These are phyloP conservation scores for Nissolia schottii DNA, from an alignment of 306 rosid species.

Conservation along the genomic window DNA sequence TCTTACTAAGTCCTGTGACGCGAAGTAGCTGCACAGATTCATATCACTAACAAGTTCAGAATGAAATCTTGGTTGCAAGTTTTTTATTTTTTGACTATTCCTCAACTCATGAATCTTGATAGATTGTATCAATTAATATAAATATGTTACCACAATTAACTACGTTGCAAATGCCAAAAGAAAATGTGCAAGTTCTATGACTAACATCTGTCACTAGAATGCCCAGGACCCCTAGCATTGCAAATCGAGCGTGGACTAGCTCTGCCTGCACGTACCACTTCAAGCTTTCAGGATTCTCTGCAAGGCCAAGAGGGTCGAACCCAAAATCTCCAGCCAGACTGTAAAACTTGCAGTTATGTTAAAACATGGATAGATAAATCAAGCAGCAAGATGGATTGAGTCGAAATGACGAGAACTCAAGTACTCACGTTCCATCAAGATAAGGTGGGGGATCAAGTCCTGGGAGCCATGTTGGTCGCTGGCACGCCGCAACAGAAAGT, in stretches of 20 bases:
- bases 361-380: neutral
- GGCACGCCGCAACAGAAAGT: constrained; percentile 41
- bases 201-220: constrained; percentile 89
- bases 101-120: neutral
- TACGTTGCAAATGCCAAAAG: neutral
- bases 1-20: constrained; percentile 50
- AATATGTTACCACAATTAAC: neutral
- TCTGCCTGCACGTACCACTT: constrained; percentile 98
- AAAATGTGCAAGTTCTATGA: neutral
- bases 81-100: neutral
- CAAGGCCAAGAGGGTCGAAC: constrained; percentile 96
- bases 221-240: constrained; percentile 89
- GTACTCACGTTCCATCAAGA: constrained; percentile 80
- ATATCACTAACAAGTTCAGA: constrained; percentile 6
- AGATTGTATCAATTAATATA: neutral
- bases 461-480: constrained; percentile 90
- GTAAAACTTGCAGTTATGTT: constrained; percentile 6
- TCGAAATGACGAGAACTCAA: neutral
- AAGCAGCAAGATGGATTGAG: neutral
- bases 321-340: constrained; percentile 90
- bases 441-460: constrained; percentile 89
- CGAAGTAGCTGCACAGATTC: constrained; percentile 66
- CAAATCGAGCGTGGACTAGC: constrained; percentile 83
- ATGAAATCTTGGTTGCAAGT: neutral
- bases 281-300: constrained; percentile 80